Conservation (phyloP, 1,139 yeast genomes). For the Keqinozyma sinolaborantium region DNA sequence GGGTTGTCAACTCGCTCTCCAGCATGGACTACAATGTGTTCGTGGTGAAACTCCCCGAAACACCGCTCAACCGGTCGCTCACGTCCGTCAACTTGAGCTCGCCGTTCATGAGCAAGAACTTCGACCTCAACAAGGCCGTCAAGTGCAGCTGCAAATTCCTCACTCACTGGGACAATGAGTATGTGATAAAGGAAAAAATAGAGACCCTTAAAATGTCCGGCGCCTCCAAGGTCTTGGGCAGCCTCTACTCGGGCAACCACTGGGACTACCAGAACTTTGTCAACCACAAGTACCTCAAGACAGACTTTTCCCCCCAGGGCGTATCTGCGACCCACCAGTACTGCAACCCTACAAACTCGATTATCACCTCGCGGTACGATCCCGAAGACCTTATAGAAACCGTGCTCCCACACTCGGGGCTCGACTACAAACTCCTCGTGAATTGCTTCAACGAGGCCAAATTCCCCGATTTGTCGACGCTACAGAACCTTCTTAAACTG, state of each 20-base stretch:
- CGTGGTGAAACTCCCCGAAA: conserved; percentile 8
- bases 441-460: conserved; percentile 53
- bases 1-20: conserved; percentile 8
- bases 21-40: conserved; percentile 13
- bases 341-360: conserved; percentile 50
- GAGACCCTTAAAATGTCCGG: conserved; percentile 84
- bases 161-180: conserved; percentile 64
- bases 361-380: conserved; percentile 29
- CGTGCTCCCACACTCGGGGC: conserved; percentile 30
- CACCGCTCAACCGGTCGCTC: conserved; percentile 1
- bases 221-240: conserved; percentile 55
- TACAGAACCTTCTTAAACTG: conserved; percentile 31
- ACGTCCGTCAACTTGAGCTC: conserved; percentile 8
- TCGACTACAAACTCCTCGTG: conserved; percentile 37
- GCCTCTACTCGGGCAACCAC: conserved; percentile 80
- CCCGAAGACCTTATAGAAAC: conserved; percentile 16
- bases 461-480: conserved; percentile 44
- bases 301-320: conserved; percentile 8
- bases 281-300: conserved; percentile 17
- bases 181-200: conserved; percentile 67
- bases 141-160: conserved; percentile 9
- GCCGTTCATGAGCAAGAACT: conserved; percentile 7
- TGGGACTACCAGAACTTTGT: conserved; percentile 44
- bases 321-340: conserved; percentile 29
- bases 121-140: conserved; percentile 10